phyloP scores from a whole-genome alignment of 2,329 filamentous ascomycete genomes.

The Xylariaceae sp. region DNA sequence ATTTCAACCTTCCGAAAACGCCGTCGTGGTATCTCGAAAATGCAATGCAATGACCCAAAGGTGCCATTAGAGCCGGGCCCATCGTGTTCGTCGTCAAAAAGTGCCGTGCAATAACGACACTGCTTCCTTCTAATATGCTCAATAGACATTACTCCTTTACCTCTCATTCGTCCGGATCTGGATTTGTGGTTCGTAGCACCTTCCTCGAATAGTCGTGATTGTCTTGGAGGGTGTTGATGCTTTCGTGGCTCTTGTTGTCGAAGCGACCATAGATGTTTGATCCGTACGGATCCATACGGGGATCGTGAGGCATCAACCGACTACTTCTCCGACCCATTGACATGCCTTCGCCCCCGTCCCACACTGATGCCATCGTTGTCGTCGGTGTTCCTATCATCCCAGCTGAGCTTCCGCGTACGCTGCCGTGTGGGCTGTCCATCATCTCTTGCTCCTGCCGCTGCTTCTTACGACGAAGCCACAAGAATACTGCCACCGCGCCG shows the following conservation, averaged over 20 bases:
- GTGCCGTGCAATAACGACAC: not conserved
- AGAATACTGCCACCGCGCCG: constrained; percentile 32
- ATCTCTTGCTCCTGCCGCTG: constrained; percentile 37
- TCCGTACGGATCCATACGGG: constrained; percentile 58
- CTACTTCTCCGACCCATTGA: constrained; percentile 47
- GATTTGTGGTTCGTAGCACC: constrained; percentile 60
- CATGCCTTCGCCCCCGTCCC: constrained; percentile 30
- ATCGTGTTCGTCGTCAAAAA: constrained; percentile 30
- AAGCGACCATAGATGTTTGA: constrained; percentile 50
- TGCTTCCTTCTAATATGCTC: constrained; percentile 2
- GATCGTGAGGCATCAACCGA: constrained; percentile 56
- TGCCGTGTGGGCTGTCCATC: constrained; percentile 38
- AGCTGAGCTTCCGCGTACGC: constrained; percentile 46
- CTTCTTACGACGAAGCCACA: constrained; percentile 42
- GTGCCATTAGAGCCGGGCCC: constrained; percentile 14
- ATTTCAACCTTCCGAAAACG: constrained; percentile 30
- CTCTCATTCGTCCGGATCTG: constrained; percentile 42
- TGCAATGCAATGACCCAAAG: constrained; percentile 34
- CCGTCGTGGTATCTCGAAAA: constrained; percentile 42
- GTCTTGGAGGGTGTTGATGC: constrained; percentile 59
- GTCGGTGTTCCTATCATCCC: constrained; percentile 42
- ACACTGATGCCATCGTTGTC: constrained; percentile 38
- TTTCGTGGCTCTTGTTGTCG: constrained; percentile 57
- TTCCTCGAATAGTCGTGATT: constrained; percentile 62
- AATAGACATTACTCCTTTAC: constrained; percentile 1